Evolutionary conservation across 2,329 filamentous ascomycete genomes (phyloP).

Genomic region (Pseudogymnoascus sp.): DNA sequence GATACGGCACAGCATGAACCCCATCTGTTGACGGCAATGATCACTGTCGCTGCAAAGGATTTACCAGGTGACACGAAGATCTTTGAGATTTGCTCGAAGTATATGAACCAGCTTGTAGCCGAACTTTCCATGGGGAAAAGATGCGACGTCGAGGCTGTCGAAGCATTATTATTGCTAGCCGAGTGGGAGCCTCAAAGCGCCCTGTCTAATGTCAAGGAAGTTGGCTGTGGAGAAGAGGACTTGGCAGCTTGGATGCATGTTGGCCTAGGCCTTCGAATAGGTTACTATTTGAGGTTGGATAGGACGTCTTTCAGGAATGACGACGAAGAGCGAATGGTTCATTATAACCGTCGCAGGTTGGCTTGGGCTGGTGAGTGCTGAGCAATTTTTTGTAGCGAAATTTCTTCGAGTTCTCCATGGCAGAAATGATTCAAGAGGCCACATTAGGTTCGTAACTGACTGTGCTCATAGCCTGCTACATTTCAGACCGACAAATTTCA

Average conservation of each 20-base stretch:
- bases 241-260: constrained; percentile 72
- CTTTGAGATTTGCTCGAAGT: constrained; percentile 57
- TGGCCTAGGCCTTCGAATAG: constrained; percentile 60
- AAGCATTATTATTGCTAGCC: constrained; percentile 60
- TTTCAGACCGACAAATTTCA: constrained; percentile 55
- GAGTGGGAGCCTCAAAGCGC: constrained; percentile 50
- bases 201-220: constrained; percentile 37
- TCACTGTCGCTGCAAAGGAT: constrained; percentile 66
- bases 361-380: constrained; percentile 53
- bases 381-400: constrained; percentile 11
- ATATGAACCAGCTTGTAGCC: constrained; percentile 63
- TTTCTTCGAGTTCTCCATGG: background rate
- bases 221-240: constrained; percentile 66
- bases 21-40: constrained; percentile 60
- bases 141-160: constrained; percentile 62
- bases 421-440: background rate
- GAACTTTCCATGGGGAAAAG: constrained; percentile 59
- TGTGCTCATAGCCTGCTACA: constrained; percentile 45
- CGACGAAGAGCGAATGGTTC: constrained; percentile 48
- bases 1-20: constrained; percentile 53
- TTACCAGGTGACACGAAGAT: constrained; percentile 55
- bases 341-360: constrained; percentile 55
- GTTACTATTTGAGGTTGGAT: constrained; percentile 63
- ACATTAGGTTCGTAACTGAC: background rate
- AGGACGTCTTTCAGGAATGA: constrained; percentile 58